Evolutionary conservation across 768 basidiomycete genomes (phyloP).

Genomic region (Filobasidium floriforme): DNA sequence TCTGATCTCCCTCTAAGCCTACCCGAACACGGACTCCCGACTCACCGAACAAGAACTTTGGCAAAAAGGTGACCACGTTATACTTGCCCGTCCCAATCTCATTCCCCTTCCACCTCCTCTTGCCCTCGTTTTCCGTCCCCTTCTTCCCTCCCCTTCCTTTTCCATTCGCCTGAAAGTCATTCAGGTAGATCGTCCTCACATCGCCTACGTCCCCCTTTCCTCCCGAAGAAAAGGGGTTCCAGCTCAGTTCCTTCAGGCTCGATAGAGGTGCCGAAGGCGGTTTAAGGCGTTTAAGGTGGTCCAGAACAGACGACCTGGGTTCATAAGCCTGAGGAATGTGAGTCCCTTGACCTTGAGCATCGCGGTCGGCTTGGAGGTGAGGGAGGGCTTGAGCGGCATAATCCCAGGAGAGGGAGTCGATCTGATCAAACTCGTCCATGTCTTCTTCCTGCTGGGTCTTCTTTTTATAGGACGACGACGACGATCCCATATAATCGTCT

Average conservation of each 20-base stretch:
- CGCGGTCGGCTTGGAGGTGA: background rate
- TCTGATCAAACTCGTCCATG: conserved; percentile 5
- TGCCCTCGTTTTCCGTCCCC: conserved; percentile 54
- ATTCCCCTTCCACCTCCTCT: conserved; percentile 49
- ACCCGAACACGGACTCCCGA: conserved; percentile 17
- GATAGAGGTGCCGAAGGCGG: conserved; percentile 27
- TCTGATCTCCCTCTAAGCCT: background rate
- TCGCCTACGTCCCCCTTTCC: conserved; percentile 36
- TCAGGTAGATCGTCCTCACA: conserved; percentile 64
- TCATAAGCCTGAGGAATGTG: conserved; percentile 31
- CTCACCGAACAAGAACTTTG: conserved; percentile 86
- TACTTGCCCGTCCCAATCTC: conserved; percentile 93
- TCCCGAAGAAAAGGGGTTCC: conserved; percentile 18
- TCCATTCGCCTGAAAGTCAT: conserved; percentile 57
- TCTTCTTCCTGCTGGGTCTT: background rate
- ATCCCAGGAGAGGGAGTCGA: conserved; percentile 7
- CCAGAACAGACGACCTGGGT: conserved; percentile 4
- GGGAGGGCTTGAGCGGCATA: conserved; percentile 6
- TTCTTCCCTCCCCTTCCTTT: conserved; percentile 48
- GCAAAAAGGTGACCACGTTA: conserved; percentile 73
- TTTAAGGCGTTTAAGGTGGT: conserved; percentile 28
- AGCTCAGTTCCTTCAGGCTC: conserved; percentile 4
- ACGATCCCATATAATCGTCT: background rate
- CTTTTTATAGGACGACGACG: background rate
- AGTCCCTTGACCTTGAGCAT: background rate